Percentiles rank a stretch among this genome's conserved stretches.
Conservation (phyloP, 768 basidiomycete species). For the Trichaptum fuscoviolaceum region DNA sequence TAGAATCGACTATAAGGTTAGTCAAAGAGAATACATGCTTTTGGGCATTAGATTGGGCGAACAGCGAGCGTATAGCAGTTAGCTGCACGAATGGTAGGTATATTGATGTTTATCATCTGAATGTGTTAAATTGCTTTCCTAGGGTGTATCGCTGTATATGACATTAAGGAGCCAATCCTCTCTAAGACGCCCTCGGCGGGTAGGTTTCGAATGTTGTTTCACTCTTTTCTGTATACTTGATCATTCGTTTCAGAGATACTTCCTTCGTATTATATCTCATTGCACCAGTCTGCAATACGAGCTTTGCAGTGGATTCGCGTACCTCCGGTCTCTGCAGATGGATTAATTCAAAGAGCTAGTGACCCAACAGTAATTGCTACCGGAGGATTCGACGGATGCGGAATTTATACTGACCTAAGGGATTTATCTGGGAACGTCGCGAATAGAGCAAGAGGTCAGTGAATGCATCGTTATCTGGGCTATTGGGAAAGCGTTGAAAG, state of each 20-base stretch:
- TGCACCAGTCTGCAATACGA: conserved; percentile 79
- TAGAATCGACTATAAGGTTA: conserved; percentile 66
- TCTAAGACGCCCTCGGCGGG: conserved; percentile 2
- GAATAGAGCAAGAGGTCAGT: conserved; percentile 70
- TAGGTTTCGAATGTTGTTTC: neutral
- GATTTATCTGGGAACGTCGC: conserved; percentile 62
- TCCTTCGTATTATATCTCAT: conserved; percentile 66
- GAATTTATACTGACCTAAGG: conserved; percentile 71
- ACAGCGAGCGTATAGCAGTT: conserved; percentile 74
- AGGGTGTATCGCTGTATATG: conserved; percentile 31
- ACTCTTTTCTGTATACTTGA: neutral
- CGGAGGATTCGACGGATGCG: conserved; percentile 77
- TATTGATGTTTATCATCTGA: neutral
- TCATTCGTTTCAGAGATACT: conserved; percentile 37
- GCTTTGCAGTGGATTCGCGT: conserved; percentile 69
- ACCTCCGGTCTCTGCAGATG: conserved; percentile 49
- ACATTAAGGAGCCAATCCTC: conserved; percentile 22
- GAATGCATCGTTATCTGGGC: neutral
- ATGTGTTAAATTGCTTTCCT: neutral
- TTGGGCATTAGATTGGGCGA: conserved; percentile 86
- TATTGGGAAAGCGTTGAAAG: conserved; percentile 2
- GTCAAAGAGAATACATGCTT: conserved; percentile 73
- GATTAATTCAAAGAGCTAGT: conserved; percentile 37
- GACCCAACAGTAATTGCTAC: conserved; percentile 73
- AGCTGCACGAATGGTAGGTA: conserved; percentile 76